Percentiles rank a stretch among this genome's conserved stretches.
Conservation (phyloP, 805 yeast genomes). For the Saccharomycopsis oosterbeekiorum region DNA sequence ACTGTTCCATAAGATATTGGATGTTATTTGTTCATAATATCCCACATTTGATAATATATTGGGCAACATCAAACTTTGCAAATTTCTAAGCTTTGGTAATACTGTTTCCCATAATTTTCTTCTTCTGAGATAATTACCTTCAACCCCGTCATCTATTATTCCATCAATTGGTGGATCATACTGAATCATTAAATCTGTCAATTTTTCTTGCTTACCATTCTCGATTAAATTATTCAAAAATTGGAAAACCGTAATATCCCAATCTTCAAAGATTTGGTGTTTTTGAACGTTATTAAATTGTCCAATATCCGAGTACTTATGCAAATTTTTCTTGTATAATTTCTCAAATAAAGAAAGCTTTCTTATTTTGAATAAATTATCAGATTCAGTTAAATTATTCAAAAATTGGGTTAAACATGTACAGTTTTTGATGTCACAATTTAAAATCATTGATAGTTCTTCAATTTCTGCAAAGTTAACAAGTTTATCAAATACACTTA, state of each 20-base stretch:
- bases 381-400: slow-evolving; percentile 27
- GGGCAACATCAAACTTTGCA: slow-evolving; percentile 44
- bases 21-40: slow-evolving; percentile 61
- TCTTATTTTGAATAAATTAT: slow-evolving; percentile 20
- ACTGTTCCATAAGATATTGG: slow-evolving; percentile 70
- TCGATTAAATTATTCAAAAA: slow-evolving; percentile 31
- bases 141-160: slow-evolving; percentile 51
- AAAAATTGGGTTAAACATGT: slow-evolving; percentile 38
- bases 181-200: slow-evolving; percentile 35
- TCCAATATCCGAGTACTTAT: slow-evolving; percentile 22
- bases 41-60: slow-evolving; percentile 49
- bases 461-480: slow-evolving; percentile 26
- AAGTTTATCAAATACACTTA: slow-evolving; percentile 24
- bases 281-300: slow-evolving; percentile 21
- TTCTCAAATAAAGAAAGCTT: slow-evolving; percentile 27
- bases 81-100: slow-evolving; percentile 35
- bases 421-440: slow-evolving; percentile 40
- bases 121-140: slow-evolving; percentile 62
- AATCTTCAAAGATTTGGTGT: slow-evolving; percentile 42
- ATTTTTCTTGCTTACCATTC: slow-evolving; percentile 24
- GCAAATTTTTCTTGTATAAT: slow-evolving; percentile 11
- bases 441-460: slow-evolving; percentile 42
- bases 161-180: slow-evolving; percentile 55
- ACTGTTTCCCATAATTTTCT: slow-evolving; percentile 38
- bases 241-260: slow-evolving; percentile 41